Conservation (phyloP, 2,329 filamentous ascomycete genomes). For the Lithohypha guttulata region DNA sequence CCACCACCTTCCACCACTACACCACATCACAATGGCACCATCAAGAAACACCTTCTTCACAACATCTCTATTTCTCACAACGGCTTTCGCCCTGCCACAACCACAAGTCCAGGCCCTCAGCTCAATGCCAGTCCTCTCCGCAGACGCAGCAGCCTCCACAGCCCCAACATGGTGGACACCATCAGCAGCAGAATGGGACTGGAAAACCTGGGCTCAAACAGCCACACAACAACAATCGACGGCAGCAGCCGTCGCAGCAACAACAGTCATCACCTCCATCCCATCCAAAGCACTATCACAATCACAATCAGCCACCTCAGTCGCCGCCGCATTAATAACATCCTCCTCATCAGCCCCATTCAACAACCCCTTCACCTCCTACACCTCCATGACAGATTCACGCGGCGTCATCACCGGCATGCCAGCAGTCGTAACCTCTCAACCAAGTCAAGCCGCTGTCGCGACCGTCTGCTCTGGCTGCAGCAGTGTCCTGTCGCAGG, state of each 20-base stretch:
- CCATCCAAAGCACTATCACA: constrained; percentile 1
- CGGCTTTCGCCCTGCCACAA: constrained; percentile 1
- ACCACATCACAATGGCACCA: constrained; percentile 4
- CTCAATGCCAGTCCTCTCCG: neutral
- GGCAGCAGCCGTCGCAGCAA: constrained; percentile 8
- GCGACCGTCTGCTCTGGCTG: constrained; percentile 27
- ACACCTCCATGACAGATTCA: constrained; percentile 39
- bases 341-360: constrained; percentile 21
- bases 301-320: constrained; percentile 2
- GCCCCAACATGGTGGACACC: constrained; percentile 3
- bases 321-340: neutral
- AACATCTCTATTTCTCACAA: constrained; percentile 9
- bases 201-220: constrained; percentile 2
- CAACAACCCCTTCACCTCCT: constrained; percentile 35
- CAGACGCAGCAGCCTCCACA: neutral
- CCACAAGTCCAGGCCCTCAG: neutral
- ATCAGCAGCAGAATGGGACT: neutral
- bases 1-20: no score
- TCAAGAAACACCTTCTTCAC: constrained; percentile 3
- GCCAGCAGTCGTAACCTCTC: constrained; percentile 29
- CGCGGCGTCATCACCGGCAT: constrained; percentile 40
- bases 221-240: constrained; percentile 4
- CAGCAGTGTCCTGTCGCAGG: constrained; percentile 27
- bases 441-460: constrained; percentile 26
- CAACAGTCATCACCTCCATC: constrained; percentile 3